Evolutionary conservation across 495 filamentous ascomycete genomes (phyloP).

Genomic region (Penicillium chermesinum): DNA sequence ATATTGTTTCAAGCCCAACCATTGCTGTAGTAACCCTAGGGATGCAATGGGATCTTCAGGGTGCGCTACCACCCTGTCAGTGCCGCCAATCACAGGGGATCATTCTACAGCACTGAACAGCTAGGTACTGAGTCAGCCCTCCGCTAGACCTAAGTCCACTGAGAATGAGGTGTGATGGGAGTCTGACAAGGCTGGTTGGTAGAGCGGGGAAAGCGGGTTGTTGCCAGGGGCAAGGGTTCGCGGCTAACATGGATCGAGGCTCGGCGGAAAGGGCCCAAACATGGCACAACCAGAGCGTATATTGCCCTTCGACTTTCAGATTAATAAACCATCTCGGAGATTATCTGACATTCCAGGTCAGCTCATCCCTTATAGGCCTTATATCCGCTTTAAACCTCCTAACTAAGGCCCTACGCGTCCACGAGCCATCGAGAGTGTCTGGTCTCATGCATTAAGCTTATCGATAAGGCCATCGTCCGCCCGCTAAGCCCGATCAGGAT

Average conservation of each 20-base stretch:
- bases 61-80: not conserved
- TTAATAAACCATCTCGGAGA: no score
- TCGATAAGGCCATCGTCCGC: slow-evolving; percentile 32
- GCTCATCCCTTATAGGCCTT: no score
- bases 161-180: no score
- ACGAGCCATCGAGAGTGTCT: not conserved
- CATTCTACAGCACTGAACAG: not conserved
- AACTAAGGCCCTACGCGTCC: not conserved
- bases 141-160: no score
- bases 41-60: not conserved
- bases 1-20: not conserved
- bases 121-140: no score
- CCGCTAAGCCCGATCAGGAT: slow-evolving; percentile 34
- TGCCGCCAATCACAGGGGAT: not conserved
- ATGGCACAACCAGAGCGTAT: not conserved
- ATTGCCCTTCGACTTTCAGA: no score
- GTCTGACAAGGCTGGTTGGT: not conserved
- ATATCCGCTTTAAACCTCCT: not conserved
- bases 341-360: no score
- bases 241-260: slow-evolving; percentile 2
- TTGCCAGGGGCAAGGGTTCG: slow-evolving; percentile 12
- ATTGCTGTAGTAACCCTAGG: not conserved
- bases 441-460: slow-evolving; percentile 36
- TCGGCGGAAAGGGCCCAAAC: not conserved
- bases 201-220: slow-evolving; percentile 13